Percentiles rank a stretch among this genome's conserved stretches.
phyloP scores from a whole-genome alignment of 2,329 filamentous ascomycete genomes.

The Neofusicoccum kwambonambiense region DNA sequence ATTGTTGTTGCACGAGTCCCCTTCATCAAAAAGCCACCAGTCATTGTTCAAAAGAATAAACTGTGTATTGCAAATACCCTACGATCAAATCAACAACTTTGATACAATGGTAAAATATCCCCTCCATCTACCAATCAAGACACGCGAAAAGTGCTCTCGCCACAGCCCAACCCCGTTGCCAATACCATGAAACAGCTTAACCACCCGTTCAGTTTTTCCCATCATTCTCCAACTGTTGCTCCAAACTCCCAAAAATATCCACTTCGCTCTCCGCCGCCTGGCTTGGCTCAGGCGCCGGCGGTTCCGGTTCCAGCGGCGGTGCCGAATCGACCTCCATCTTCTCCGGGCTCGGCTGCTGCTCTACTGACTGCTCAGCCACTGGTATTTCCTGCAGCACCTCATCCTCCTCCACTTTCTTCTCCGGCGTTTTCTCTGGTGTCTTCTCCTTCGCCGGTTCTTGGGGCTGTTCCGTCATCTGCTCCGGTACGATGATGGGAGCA shows the following conservation, averaged over 20 bases:
- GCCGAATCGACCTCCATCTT: background rate
- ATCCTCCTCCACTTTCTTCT: background rate
- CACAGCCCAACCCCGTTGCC: too few relatives aligned
- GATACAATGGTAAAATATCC: too few relatives aligned
- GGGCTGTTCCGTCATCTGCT: background rate
- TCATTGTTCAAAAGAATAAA: too few relatives aligned
- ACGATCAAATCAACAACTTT: too few relatives aligned
- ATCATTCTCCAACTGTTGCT: conserved; percentile 41
- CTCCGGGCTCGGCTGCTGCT: background rate
- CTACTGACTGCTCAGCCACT: background rate
- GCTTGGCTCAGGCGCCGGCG: background rate
- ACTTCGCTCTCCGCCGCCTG: conserved; percentile 35
- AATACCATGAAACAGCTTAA: background rate
- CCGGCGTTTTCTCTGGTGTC: background rate
- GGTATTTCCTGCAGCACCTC: background rate
- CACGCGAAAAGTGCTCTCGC: too few relatives aligned
- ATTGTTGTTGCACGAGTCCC: too few relatives aligned
- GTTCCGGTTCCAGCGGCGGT: background rate
- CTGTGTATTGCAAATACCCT: too few relatives aligned
- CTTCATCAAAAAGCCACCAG: too few relatives aligned
- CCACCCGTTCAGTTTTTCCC: background rate
- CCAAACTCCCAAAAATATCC: conserved; percentile 49
- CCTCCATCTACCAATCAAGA: too few relatives aligned
- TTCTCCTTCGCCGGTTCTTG: background rate
- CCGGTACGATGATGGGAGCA: background rate